Base-by-base conservation (phyloP, 805 yeast species). In the Scheffersomyces ergatensis region DNA sequence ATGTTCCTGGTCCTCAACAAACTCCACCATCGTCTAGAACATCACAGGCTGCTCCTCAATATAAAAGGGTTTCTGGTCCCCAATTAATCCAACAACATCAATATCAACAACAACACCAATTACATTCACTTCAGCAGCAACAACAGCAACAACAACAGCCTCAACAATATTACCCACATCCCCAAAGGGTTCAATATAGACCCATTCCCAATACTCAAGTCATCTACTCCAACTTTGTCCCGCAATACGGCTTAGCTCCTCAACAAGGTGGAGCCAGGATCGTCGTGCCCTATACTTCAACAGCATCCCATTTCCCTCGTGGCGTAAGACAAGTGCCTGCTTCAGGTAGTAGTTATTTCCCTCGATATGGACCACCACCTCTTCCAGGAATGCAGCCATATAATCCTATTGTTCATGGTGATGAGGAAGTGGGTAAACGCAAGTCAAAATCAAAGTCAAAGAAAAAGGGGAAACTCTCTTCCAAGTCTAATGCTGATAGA, bases 191-290 rank as follows among this genome's bases (percentile, higher is more conserved):
- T 19, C 44, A 36, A 25, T 23, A 26, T 34, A 13, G 3, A 8
- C 24, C 30, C 8, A 27, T 39, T 15, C 44, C 47, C 2, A 27
- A 38, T 17, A 37, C 44, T 24, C 47, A 43, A 26, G 37, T 43
- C 14, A 43, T 39, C 6, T 39, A 36, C 25, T 13, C 14, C 5
- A 25, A 25, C 13, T 25, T 25, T 13, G 29, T 25, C 8, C n/a
- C 29, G 5, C 29, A 25, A 25, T n/a, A n/a, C n/a, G n/a, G n/a
- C n/a, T n/a, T n/a, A n/a, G 5, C 11, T 25, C 11, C 5, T 11
- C n/a, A 5, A 25, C 7, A n/a, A 8, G 17, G 18, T 5, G 7
- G 9, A 14, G 15, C 19, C 6, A n/a, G 27, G 8, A 5, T 27
- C 4, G 29, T 14, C 6, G 18, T 29, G 6, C 43, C 42, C 18